These are phyloP conservation scores for Silene uniflora DNA, from an alignment of 148 eudicot species.

Conservation along the genomic window DNA sequence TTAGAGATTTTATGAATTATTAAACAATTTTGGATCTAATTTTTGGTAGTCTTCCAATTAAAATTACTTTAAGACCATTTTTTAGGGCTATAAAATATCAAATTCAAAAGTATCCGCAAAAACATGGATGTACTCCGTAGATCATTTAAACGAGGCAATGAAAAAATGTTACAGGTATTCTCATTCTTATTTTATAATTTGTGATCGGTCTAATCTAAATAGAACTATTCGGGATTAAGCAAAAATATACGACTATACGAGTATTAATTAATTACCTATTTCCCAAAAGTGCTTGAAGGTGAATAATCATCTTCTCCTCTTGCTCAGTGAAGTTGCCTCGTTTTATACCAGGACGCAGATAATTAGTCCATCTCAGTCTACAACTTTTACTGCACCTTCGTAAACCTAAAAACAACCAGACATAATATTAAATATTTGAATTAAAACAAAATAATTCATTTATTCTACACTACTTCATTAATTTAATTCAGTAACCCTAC, in stretches of 20 bases:
- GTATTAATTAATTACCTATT: constrained; percentile 46
- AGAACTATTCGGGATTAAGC: no score
- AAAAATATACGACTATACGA: no score
- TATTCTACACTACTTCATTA: not conserved
- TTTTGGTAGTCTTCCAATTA: no score
- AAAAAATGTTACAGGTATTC: no score
- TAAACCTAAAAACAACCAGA: constrained; percentile 42
- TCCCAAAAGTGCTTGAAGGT: constrained; percentile 92
- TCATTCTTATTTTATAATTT: not conserved
- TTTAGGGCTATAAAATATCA: no score
- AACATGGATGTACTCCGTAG: no score
- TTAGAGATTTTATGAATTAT: no score
- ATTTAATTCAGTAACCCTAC: not conserved
- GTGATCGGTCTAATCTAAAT: no score
- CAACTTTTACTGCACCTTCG: constrained; percentile 92
- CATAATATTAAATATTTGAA: not conserved
- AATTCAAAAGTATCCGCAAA: no score
- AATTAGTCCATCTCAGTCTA: constrained; percentile 88
- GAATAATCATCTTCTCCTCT: constrained; percentile 87
- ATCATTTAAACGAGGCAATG: no score
- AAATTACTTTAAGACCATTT: no score
- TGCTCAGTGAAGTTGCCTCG: constrained; percentile 84
- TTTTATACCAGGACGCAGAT: constrained; percentile 85
- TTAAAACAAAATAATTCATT: constrained; percentile 1
- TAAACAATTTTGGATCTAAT: no score